Conservation (phyloP, 306 rosid genomes). For the Gastrolobium bilobum region DNA sequence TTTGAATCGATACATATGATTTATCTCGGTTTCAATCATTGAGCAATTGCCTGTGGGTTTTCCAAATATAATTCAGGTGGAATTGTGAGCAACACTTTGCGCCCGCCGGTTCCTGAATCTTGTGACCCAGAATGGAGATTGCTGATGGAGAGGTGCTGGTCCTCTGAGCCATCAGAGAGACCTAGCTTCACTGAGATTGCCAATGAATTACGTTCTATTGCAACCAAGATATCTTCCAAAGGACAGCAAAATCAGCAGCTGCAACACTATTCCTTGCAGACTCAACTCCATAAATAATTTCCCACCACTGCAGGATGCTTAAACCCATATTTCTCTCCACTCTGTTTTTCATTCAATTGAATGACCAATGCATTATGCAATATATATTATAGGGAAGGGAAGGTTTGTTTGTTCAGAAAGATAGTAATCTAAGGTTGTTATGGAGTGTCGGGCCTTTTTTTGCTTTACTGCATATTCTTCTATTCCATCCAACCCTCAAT, state of each 20-base stretch:
- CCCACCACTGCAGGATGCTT: slow-evolving; percentile 17
- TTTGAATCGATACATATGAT: not conserved
- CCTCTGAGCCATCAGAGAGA: slow-evolving; percentile 84
- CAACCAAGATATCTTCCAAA: slow-evolving; percentile 69
- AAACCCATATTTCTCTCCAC: not conserved
- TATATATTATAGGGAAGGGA: slow-evolving; percentile 15
- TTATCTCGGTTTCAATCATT: slow-evolving; percentile 12
- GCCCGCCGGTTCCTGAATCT: slow-evolving; percentile 68
- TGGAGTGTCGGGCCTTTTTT: not conserved
- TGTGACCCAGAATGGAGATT: slow-evolving; percentile 77
- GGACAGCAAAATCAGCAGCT: slow-evolving; percentile 56
- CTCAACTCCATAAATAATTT: slow-evolving; percentile 53
- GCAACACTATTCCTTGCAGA: slow-evolving; percentile 47
- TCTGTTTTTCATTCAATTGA: slow-evolving; percentile 41
- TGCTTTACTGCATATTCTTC: slow-evolving; percentile 1
- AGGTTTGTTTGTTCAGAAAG: slow-evolving; percentile 37
- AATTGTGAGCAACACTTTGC: slow-evolving; percentile 89
- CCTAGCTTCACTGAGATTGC: slow-evolving; percentile 80
- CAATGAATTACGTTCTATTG: slow-evolving; percentile 74
- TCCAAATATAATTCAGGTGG: slow-evolving; percentile 66
- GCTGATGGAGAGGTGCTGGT: slow-evolving; percentile 92
- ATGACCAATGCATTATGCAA: slow-evolving; percentile 36
- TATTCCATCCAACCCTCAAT: slow-evolving; percentile 19
- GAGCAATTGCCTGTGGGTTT: slow-evolving; percentile 27
- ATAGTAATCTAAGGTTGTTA: slow-evolving; percentile 6